Conservation (phyloP, 2,329 filamentous ascomycete genomes). For the Lachnellula hyalina region DNA sequence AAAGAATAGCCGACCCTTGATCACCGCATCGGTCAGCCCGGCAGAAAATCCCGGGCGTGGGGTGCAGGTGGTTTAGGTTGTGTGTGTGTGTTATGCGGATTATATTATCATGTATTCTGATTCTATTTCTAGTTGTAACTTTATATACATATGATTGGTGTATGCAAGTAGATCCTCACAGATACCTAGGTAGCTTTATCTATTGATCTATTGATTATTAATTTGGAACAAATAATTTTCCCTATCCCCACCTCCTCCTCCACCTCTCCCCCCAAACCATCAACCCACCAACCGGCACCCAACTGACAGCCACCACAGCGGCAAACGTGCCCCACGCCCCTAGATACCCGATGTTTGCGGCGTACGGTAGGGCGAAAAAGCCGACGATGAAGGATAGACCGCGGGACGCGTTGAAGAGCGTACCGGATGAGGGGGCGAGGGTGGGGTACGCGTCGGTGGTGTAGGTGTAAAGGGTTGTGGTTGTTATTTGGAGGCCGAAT, state of each 20-base stretch:
- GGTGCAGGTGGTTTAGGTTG: too few relatives aligned
- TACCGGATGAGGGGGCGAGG: slow-evolving; percentile 25
- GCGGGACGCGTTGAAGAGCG: slow-evolving; percentile 24
- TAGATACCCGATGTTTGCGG: slow-evolving; percentile 15
- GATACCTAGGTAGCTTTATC: too few relatives aligned
- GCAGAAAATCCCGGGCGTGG: too few relatives aligned
- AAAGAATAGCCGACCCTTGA: too few relatives aligned
- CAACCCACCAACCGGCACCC: slow-evolving; percentile 20
- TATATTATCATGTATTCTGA: too few relatives aligned
- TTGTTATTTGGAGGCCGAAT: slow-evolving; percentile 27
- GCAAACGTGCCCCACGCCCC: slow-evolving; percentile 27
- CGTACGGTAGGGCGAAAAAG: slow-evolving; percentile 25
- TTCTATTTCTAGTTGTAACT: too few relatives aligned
- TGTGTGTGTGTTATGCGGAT: too few relatives aligned
- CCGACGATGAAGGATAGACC: slow-evolving; percentile 27
- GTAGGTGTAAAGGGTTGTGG: slow-evolving; percentile 27
- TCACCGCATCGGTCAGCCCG: too few relatives aligned
- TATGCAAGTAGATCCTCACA: too few relatives aligned
- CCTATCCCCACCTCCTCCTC: slow-evolving; percentile 15
- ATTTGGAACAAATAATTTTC: too few relatives aligned
- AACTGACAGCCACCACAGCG: slow-evolving; percentile 18
- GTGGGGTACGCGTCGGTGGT: slow-evolving; percentile 27
- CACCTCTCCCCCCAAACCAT: slow-evolving; percentile 26
- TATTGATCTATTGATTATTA: too few relatives aligned
- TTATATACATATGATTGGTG: too few relatives aligned